Percentiles rank a stretch among this genome's conserved stretches.
phyloP scores from a whole-genome alignment of 208 protist genomes.

The Porcisia hertigi region DNA sequence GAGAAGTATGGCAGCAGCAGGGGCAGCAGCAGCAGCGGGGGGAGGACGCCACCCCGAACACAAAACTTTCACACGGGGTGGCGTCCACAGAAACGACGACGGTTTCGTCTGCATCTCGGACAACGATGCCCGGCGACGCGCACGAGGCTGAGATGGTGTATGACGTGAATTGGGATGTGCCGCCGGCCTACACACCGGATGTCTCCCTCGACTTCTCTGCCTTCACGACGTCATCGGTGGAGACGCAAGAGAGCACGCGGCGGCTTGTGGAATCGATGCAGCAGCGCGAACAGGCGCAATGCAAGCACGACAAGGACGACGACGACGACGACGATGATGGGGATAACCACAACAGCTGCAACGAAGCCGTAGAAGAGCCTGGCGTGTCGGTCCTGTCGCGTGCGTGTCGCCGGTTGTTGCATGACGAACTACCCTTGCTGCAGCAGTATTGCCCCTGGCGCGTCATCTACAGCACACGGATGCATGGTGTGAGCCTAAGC shows the following conservation, averaged over 20 bases:
- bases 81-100: not conserved
- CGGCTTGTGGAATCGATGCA: slow-evolving; percentile 38
- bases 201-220: slow-evolving; percentile 67
- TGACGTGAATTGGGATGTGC: slow-evolving; percentile 32
- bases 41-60: not conserved
- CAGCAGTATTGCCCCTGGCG: slow-evolving; percentile 72
- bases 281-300: slow-evolving; percentile 13
- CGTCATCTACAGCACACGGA: slow-evolving; percentile 72
- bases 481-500: slow-evolving; percentile 63
- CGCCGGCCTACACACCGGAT: slow-evolving; percentile 42
- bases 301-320: not conserved
- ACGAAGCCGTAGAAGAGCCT: not conserved
- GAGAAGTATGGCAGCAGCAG: not conserved
- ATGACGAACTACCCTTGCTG: slow-evolving; percentile 55
- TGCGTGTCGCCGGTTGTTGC: slow-evolving; percentile 51
- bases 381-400: slow-evolving; percentile 47
- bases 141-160: not conserved
- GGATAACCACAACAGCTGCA: not conserved
- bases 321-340: not conserved
- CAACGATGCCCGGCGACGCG: slow-evolving; percentile 5
- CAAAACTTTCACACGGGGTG: not conserved
- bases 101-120: not conserved
- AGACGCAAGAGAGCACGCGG: slow-evolving; percentile 47
- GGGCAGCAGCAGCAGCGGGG: no score
- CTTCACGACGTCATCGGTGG: slow-evolving; percentile 62